A percentile compares a stretch with the other conserved stretches of the same genome.
These are phyloP conservation scores for Zizania latifolia DNA, from an alignment of 176 grass and related monocot genomes.

Conservation along the genomic window DNA sequence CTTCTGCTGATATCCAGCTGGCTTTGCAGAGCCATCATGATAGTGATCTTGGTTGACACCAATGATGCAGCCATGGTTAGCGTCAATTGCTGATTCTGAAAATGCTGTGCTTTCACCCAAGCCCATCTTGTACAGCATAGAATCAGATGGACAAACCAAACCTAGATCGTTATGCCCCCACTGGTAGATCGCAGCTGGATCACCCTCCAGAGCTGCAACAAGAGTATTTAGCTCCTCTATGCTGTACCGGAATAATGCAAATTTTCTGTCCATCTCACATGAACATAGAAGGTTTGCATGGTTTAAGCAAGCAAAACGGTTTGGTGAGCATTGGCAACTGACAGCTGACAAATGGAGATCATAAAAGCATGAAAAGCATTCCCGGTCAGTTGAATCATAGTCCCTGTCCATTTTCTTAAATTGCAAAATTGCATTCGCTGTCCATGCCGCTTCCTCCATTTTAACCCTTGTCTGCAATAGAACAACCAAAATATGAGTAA, in stretches of 20 bases:
- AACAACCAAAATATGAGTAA: conserved; percentile 21
- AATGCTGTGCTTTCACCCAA: conserved; percentile 20
- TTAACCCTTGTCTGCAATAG: conserved; percentile 54
- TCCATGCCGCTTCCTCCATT: conserved; percentile 52
- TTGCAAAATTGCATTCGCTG: conserved; percentile 20
- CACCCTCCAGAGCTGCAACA: conserved; percentile 71
- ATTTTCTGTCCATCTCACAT: conserved; percentile 53
- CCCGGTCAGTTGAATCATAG: conserved; percentile 75
- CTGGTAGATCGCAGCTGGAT: conserved; percentile 30
- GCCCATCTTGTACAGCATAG: conserved; percentile 1
- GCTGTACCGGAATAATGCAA: conserved; percentile 45
- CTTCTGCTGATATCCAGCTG: neutral
- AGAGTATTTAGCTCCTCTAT: conserved; percentile 66
- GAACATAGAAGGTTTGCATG: conserved; percentile 69
- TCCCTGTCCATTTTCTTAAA: conserved; percentile 51
- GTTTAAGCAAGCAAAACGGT: conserved; percentile 62
- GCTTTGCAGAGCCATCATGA: conserved; percentile 26
- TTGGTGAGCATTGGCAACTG: conserved; percentile 69
- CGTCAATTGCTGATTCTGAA: neutral
- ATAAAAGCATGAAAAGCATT: conserved; percentile 89
- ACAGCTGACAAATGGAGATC: conserved; percentile 84
- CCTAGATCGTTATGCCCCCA: conserved; percentile 33
- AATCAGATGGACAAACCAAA: conserved; percentile 29
- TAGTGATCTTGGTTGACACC: neutral
- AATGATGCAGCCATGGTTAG: conserved; percentile 7